Evolutionary conservation across 306 rosid genomes (phyloP).

Genomic region (Cucurbita pepo): DNA sequence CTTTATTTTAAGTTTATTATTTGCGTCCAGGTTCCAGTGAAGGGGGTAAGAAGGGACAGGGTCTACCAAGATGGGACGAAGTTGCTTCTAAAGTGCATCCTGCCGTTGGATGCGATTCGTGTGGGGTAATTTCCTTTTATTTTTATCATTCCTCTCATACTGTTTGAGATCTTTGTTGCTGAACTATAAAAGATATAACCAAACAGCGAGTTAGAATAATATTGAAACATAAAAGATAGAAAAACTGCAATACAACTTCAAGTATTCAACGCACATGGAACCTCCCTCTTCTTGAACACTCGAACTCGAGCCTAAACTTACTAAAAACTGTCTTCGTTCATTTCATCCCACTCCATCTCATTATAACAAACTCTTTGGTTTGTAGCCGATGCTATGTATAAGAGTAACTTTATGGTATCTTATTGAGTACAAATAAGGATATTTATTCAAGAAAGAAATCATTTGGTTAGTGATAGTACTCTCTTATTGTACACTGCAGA

Average conservation of each 20-base stretch:
- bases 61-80: slow-evolving; percentile 10
- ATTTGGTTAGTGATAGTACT: neutral
- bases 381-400: neutral
- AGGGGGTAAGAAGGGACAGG: slow-evolving; percentile 10
- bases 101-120: slow-evolving; percentile 59
- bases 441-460: neutral
- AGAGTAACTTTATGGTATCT: too few species aligned
- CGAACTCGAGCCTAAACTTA: too few species aligned
- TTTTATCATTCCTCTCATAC: neutral
- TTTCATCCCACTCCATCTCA: too few species aligned
- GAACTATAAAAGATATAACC: neutral
- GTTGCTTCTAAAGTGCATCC: slow-evolving; percentile 26
- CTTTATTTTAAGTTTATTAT: slow-evolving; percentile 7
- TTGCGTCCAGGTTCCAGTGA: slow-evolving; percentile 33
- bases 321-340: too few species aligned
- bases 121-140: slow-evolving; percentile 55
- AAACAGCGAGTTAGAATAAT: neutral
- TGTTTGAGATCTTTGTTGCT: slow-evolving; percentile 1
- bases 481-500: slow-evolving; percentile 20
- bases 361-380: neutral
- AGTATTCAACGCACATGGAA: too few species aligned
- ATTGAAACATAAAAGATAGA: neutral
- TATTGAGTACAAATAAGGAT: too few species aligned
- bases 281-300: too few species aligned
- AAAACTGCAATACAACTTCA: too few species aligned